These are phyloP conservation scores for Hypocreales sp. DNA, from an alignment of 2,329 filamentous ascomycete genomes.

Conservation along the genomic window DNA sequence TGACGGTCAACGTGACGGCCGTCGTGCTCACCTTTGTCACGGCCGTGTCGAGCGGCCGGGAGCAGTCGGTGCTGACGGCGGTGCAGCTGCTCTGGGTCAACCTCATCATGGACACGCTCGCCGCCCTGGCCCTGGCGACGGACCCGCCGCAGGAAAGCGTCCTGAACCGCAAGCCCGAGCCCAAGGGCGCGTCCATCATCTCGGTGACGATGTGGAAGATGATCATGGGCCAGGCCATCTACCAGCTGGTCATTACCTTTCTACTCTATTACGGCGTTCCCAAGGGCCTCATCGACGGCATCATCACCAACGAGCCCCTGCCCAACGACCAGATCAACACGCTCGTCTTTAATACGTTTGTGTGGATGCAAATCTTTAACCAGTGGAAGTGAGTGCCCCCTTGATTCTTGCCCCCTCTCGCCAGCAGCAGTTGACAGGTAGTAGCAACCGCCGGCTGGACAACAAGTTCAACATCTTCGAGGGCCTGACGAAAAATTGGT, in stretches of 20 bases:
- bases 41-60: slow-evolving; percentile 53
- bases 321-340: slow-evolving; percentile 44
- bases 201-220: slow-evolving; percentile 98
- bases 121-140: slow-evolving; percentile 74
- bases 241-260: slow-evolving; percentile 69
- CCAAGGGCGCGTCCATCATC: slow-evolving; percentile 46
- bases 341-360: slow-evolving; percentile 93
- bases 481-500: slow-evolving; percentile 68
- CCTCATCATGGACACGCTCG: slow-evolving; percentile 93
- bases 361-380: slow-evolving; percentile 99
- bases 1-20: slow-evolving; percentile 84
- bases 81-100: slow-evolving; percentile 95
- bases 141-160: slow-evolving; percentile 77
- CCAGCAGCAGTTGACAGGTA: neutral
- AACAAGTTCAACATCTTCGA: slow-evolving; percentile 95
- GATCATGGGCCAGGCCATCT: slow-evolving; percentile 86
- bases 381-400: slow-evolving; percentile 63
- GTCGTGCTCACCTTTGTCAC: slow-evolving; percentile 79
- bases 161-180: slow-evolving; percentile 57
- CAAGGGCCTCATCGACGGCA: slow-evolving; percentile 17
- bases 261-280: slow-evolving; percentile 63
- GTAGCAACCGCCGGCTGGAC: slow-evolving; percentile 74
- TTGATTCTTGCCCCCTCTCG: neutral
- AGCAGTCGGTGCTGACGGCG: slow-evolving; percentile 66
- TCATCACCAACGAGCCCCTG: slow-evolving; percentile 32